Evolutionary conservation across 257 asterid species (phyloP).

Genomic region (Nyctanthes arbortristis): DNA sequence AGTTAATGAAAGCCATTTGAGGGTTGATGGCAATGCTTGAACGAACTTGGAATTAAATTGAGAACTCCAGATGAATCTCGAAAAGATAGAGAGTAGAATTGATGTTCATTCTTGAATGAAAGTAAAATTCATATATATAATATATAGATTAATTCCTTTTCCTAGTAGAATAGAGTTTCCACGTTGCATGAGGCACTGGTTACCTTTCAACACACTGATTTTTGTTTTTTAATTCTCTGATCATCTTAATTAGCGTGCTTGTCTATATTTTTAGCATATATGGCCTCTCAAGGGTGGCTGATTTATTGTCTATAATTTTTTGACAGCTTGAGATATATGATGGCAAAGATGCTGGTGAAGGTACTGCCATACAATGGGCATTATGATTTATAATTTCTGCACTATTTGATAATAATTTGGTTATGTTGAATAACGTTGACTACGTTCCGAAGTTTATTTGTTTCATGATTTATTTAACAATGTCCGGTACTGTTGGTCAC

Average conservation of each 20-base stretch:
- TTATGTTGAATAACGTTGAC: neutral
- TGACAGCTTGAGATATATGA: slow-evolving; percentile 84
- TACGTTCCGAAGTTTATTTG: neutral
- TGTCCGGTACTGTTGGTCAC: neutral
- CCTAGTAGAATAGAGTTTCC: too few species aligned
- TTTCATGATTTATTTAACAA: too few species aligned
- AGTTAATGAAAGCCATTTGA: too few species aligned
- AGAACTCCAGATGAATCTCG: too few species aligned
- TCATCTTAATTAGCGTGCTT: neutral
- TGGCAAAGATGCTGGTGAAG: slow-evolving; percentile 79
- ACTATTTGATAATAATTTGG: neutral
- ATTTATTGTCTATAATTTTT: slow-evolving; percentile 26
- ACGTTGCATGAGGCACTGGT: too few species aligned
- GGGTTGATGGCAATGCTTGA: too few species aligned
- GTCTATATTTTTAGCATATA: neutral
- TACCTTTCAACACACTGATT: neutral
- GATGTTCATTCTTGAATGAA: too few species aligned
- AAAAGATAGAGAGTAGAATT: too few species aligned
- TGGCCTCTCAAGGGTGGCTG: slow-evolving; percentile 20
- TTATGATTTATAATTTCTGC: neutral
- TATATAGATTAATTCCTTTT: too few species aligned
- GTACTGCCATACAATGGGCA: slow-evolving; percentile 35
- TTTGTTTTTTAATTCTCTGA: neutral
- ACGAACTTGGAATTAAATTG: too few species aligned
- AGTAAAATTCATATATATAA: too few species aligned